Base-by-base conservation (phyloP, 164 flowering plant species). In the Chimonanthus praecox region DNA sequence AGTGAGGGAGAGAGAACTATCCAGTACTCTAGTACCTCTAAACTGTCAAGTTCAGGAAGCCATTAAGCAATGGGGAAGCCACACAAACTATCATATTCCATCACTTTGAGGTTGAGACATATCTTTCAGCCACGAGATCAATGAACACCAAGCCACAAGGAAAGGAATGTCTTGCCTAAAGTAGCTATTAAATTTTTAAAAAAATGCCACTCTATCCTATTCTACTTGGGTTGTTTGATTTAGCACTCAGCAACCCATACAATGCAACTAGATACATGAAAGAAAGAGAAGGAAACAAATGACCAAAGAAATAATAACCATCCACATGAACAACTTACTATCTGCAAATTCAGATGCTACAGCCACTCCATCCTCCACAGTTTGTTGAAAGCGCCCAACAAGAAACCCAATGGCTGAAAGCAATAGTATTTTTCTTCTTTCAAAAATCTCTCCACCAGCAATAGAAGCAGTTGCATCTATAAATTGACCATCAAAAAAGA, bases 321-420 rank as follows among this genome's bases (percentile, higher is more conserved):
- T 49, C 43, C 4, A 13, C 43, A 13, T 72, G 44, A 2, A 50
- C 47, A 70, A 84, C 73, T 80, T 84, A 92, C 97, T 90, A 80
- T 92, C 97, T 71, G 95, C 85, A 77, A 82, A 92, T 85, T 87
- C 89, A 80, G 90, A 67, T 63, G 97, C 92, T 45, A 63, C 46
- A 68, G 90, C 89, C 20, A 66, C 72, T 67, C 71, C 81, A 73
- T 77, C 74, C 47, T 62, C 72, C 65, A 72, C 66, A 80, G 74
- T 43, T 73, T 69, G 71, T 74, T 69, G 73, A 18, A 73, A 47
- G 60, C 68, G 70, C 33, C 81, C 82, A 3, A 77, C 74, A 46
- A 86, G 63, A 21, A 85, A 68, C 50, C 89, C 91, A 72, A 84
- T 61, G n/a, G 85, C 78, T 45, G 87, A 82, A 11, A 85, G 6